Percentiles rank a stretch among this genome's conserved stretches.
Evolutionary conservation across 495 filamentous ascomycete genomes (phyloP).

Genomic region (Aspergillus coremiiformis): DNA sequence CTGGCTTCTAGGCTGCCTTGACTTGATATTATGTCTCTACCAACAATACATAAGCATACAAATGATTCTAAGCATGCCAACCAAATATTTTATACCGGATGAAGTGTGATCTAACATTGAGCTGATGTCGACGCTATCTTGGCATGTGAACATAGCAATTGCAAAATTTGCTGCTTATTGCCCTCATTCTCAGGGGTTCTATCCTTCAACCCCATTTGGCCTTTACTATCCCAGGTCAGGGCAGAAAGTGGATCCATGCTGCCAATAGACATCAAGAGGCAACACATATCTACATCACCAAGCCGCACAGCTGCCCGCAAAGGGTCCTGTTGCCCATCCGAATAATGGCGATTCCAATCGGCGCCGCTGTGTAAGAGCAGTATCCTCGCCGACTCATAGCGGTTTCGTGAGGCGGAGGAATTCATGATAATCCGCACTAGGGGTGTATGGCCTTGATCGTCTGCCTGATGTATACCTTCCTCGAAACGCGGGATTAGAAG

Average conservation of each 20-base stretch:
- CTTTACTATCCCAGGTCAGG: constrained; percentile 8
- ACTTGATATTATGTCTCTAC: too few relatives aligned
- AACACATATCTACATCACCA: constrained; percentile 15
- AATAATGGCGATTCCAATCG: constrained; percentile 4
- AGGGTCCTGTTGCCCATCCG: constrained; percentile 4
- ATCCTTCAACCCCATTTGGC: constrained; percentile 8
- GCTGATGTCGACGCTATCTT: not conserved
- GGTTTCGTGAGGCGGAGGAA: constrained; percentile 6
- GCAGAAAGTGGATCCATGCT: constrained; percentile 11
- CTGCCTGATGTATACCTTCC: constrained; percentile 13
- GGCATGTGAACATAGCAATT: constrained; percentile 9
- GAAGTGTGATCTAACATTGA: not conserved
- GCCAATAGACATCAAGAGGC: constrained; percentile 12
- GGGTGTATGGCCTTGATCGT: constrained; percentile 15
- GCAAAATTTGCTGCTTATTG: constrained; percentile 7
- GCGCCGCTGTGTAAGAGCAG: constrained; percentile 9
- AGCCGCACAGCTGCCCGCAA: constrained; percentile 12
- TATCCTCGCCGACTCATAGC: constrained; percentile 17
- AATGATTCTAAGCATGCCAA: too few relatives aligned
- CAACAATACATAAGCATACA: too few relatives aligned
- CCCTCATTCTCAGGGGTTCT: constrained; percentile 6
- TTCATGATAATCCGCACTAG: constrained; percentile 13
- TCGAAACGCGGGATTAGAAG: constrained; percentile 16
- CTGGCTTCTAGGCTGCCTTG: too few relatives aligned
- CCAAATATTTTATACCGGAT: too few relatives aligned